Evolutionary conservation across 129 eudicot species (phyloP).

Genomic region (Flaveria ramosissima): DNA sequence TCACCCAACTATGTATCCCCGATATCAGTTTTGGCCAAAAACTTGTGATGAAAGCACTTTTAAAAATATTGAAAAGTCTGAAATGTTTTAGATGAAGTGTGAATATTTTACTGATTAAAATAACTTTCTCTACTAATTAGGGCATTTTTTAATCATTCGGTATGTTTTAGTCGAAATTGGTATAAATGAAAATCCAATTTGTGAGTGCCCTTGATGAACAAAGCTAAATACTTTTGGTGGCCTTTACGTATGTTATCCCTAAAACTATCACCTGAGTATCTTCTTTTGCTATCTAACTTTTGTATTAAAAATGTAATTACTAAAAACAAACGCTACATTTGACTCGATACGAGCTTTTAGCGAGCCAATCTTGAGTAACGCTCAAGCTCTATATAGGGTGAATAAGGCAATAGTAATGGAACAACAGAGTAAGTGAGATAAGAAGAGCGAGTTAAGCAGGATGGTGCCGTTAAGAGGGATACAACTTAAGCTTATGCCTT

Average conservation of each 20-base stretch:
- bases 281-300: too few species aligned
- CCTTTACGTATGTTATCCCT: background rate
- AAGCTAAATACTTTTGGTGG: background rate
- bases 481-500: constrained; percentile 61
- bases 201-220: background rate
- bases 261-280: background rate
- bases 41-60: background rate
- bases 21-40: background rate
- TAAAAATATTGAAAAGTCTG: background rate
- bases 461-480: constrained; percentile 69
- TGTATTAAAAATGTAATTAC: too few species aligned
- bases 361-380: background rate
- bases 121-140: background rate
- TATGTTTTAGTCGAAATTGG: background rate
- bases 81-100: background rate
- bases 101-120: background rate
- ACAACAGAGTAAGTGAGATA: constrained; percentile 52
- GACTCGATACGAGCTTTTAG: too few species aligned
- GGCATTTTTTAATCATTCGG: background rate
- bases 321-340: background rate
- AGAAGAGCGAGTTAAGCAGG: constrained; percentile 68
- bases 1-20: background rate
- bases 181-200: background rate
- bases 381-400: constrained; percentile 38
- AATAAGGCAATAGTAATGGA: constrained; percentile 74